Conservation (phyloP, 2,329 filamentous ascomycete species). For the Fusarium sp. region DNA sequence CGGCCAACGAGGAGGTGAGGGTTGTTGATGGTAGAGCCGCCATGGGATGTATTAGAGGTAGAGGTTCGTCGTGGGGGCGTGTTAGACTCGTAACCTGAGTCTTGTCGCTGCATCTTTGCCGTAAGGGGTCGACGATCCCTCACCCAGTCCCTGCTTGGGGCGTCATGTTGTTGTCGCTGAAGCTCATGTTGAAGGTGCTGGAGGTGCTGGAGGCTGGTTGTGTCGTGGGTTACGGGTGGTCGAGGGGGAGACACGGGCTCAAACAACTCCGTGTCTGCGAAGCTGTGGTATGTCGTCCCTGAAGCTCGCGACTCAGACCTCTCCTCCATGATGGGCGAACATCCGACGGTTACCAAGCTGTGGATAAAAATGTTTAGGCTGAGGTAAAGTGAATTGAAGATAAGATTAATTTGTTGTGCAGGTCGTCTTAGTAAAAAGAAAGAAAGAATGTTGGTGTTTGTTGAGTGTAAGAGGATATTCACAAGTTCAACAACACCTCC, state of each 20-base stretch:
- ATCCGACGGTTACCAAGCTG: conserved; percentile 29
- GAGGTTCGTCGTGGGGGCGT: conserved; percentile 54
- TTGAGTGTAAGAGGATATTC: conserved; percentile 23
- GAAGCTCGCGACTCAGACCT: conserved; percentile 58
- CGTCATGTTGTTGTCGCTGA: conserved; percentile 36
- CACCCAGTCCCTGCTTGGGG: conserved; percentile 22
- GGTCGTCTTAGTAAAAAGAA: background rate
- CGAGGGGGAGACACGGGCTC: conserved; percentile 52
- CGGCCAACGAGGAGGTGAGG: conserved; percentile 46
- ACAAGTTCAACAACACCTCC: conserved; percentile 18
- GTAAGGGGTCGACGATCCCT: conserved; percentile 47
- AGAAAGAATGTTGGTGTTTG: conserved; percentile 8
- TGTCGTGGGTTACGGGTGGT: conserved; percentile 40
- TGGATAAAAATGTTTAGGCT: background rate
- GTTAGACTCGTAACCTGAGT: conserved; percentile 69
- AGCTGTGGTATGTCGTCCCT: conserved; percentile 66
- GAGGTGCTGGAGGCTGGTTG: conserved; percentile 34
- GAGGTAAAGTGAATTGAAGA: background rate
- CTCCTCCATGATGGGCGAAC: conserved; percentile 45
- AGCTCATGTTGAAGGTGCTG: conserved; percentile 38
- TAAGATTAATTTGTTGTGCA: conserved; percentile 7
- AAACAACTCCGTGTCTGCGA: conserved; percentile 61
- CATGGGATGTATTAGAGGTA: conserved; percentile 48
- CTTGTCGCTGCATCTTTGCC: conserved; percentile 63
- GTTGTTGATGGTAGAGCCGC: conserved; percentile 19